Evolutionary conservation across 2,329 filamentous ascomycete species (phyloP), one percentile per base, ranked within the genome.

Genomic region (Tolypocladium paradoxum): DNA sequence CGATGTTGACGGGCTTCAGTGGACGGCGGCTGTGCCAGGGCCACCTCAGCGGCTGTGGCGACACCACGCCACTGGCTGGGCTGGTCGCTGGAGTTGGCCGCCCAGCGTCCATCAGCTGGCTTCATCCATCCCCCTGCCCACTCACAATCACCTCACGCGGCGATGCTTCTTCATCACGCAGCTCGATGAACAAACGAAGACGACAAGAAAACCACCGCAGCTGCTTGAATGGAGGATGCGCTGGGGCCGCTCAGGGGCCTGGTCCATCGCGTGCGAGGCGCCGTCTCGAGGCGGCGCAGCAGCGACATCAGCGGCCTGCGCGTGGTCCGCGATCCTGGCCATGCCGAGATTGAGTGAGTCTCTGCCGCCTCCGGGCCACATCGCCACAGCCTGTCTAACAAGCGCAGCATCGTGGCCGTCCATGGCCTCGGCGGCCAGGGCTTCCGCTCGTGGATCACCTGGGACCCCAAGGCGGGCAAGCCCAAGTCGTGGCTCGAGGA

Each of bases 401-500:
- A 9, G 14, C 3, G 33, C 22, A 64, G 62, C 55, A 62, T 64
- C 45, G 62, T 64, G 31, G 62, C 61, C 24, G 60, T 63, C 38
- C 61, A 64, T 48, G 60, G 61, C 38, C 59, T 64, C 20, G 60
- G 60, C 8, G 58, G 56, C 27, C 57, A 62, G 36, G 62, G 61
- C 48, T 64, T 64, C 55, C 53, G 53, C 31, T 57, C 61, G 52
- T 64, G 61, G 61, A 56, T 53, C n/a, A 61, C 57, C 9, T 40
- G 43, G n/a, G 62, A 62, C 47, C 48, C 55, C 27, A 48, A 46
- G 24, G 55, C 50, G 27, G 54, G 55, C 50, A 57, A 56, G 34
- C 49, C 62, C 38, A 60, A 57, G 54, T 53, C 58, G 6, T 64
- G 62, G 62, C 56, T 63, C 27, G 54, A 62, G 43, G 57, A 62